Base-by-base conservation (phyloP, 2,329 filamentous ascomycete genomes). In the Trichoderma koningii region DNA sequence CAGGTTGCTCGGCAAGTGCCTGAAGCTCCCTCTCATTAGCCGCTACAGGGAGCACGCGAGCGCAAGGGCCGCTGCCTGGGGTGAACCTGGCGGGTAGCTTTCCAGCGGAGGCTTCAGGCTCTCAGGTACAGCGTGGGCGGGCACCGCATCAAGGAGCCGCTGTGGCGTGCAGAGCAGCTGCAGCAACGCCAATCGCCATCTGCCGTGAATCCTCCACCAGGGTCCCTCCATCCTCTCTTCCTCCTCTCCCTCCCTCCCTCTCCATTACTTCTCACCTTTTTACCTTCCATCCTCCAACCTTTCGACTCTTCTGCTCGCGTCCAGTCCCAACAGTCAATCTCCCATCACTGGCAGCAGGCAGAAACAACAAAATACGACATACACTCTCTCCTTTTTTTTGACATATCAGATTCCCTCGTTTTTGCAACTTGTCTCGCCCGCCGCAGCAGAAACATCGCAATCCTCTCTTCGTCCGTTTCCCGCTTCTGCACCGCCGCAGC, bases 161-260 rank as follows among this genome's bases (percentile, higher is more conserved):
- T 50, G 44, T 59, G 44, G 55, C 55, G n/a, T 59, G 55, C 55
- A 48, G 55, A 21, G n/a, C 44, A 59, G 34, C 41, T 48, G 28
- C 47, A 42, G 38, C 21, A 30, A 51, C 50, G 41, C 53, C 41
- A 44, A 56, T 56, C 48, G 57, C 38, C 48, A 52, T 44, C 17
- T 30, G 26, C 48, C 28, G 48, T 61, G 47, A 44, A 44, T 61
- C 57, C 48, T 61, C 47, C 44, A 38, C 57, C 47, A 30, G 7
- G 30, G 30, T 28, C 28, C 28, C 3, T 28, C 28, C 28, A 28
- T 61, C 57, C 21, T 41, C 21, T 41, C 57, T 47, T 15, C 15
- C 55, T 48, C 17, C 42, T 38, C 26, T 19, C 28, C 42, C 12
- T n/a, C 14, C 23, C 34, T 42, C 19, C 56, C 19, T 60, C 55